Percentiles rank a stretch among this genome's conserved stretches.
phyloP scores from a whole-genome alignment of 352 stramenopile species.

The Pythium myriotylum region DNA sequence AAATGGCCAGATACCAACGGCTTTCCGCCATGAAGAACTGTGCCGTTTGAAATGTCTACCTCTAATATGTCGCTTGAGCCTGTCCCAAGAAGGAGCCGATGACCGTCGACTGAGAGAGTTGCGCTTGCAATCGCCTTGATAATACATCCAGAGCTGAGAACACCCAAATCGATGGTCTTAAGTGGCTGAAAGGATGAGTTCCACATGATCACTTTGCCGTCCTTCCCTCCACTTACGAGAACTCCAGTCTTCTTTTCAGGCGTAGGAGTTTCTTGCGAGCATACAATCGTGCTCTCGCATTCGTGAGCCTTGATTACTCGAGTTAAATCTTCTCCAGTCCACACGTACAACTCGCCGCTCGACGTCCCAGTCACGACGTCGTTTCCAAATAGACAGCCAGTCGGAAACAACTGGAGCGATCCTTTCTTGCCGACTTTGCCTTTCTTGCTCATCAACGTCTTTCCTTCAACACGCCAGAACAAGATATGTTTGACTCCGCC shows the following conservation, averaged over 20 bases:
- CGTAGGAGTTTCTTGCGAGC: constrained; percentile 11
- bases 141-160: constrained; percentile 40
- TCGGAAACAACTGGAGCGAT: constrained; percentile 49
- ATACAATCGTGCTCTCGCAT: constrained; percentile 48
- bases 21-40: constrained; percentile 39
- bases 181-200: constrained; percentile 68
- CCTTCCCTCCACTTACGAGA: constrained; percentile 70
- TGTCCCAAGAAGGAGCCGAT: constrained; percentile 81
- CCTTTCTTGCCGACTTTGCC: constrained; percentile 69
- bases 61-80: constrained; percentile 89
- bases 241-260: constrained; percentile 7
- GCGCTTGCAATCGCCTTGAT: constrained; percentile 48
- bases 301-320: constrained; percentile 70
- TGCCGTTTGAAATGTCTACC: constrained; percentile 43
- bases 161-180: constrained; percentile 60
- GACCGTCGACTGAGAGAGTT: constrained; percentile 41
- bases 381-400: constrained; percentile 44
- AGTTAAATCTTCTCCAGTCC: constrained; percentile 48
- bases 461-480: constrained; percentile 69
- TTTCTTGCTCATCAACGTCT: constrained; percentile 50
- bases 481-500: constrained; percentile 69
- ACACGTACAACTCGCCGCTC: constrained; percentile 64
- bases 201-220: constrained; percentile 73
- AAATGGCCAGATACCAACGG: constrained; percentile 72
- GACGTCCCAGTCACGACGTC: constrained; percentile 59